Base-by-base conservation (phyloP, 2,329 filamentous ascomycete species). In the Exserohilum rostratum region DNA sequence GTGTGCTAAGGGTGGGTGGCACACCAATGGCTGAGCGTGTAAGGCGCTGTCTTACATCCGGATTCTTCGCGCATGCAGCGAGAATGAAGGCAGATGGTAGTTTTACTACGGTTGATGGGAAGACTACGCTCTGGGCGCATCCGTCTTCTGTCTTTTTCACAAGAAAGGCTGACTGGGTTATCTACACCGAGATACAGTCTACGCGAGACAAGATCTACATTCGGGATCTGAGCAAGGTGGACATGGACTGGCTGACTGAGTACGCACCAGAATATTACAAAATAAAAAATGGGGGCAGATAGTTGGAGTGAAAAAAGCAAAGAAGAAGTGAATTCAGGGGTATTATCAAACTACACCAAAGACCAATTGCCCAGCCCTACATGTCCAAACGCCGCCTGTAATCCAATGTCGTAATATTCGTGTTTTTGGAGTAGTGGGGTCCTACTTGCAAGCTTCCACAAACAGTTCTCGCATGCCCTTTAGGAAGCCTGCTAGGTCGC, bases 121-220 rank as follows among this genome's bases (percentile, higher is more conserved):
- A 86, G 34, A 89, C 88, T 46, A 84, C 87, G 4, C 80, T 98
- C 48, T 85, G 96, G 78, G 91, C 92, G 18, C 95, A 99, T 76
- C 95, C 95, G 0, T 96, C 87, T 69, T 96, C 90, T 34, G 78
- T 98, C 64, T 91, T 98, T 87, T 98, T 98, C 80, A 96, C 96
- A 75, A 87, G 93, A 52, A 97, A 96, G 79, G 91, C 91, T 10
- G 92, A 97, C 61, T 98, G 93, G 92, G 92, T 98, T 9, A 84
- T 99, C 30, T 99, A 97, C 70, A 90, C 96, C 67, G 93, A 97
- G 77, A 86, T 96, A 33, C 86, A 96, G 82, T 91, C 98, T 78
- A 96, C 90, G 4, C 86, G 89, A 9, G 86, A 85, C 60, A 98
- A 98, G 81, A 92, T 85, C 0, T 98, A 89, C 71, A 96, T 99